A percentile compares a stretch with the other conserved stretches of the same genome.
phyloP scores from a whole-genome alignment of 2,329 filamentous ascomycete species.

The Pyrenophora tritici-repentis region DNA sequence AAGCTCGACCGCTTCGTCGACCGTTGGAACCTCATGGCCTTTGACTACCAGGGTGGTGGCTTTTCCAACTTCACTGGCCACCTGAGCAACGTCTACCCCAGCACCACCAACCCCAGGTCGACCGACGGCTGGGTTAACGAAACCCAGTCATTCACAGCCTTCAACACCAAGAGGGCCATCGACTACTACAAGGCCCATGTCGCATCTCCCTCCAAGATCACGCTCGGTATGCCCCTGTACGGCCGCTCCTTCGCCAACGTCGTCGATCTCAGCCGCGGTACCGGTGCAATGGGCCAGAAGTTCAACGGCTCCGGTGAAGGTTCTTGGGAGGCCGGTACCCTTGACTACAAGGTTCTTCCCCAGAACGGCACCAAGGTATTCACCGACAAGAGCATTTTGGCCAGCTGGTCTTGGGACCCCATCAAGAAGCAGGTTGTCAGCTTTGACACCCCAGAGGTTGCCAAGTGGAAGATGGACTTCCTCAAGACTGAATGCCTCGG shows the following conservation, averaged over 20 bases:
- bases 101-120: constrained; percentile 19
- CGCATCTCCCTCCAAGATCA: constrained; percentile 28
- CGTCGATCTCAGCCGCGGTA: constrained; percentile 19
- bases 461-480: constrained; percentile 30
- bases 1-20: constrained; percentile 52
- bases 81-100: constrained; percentile 33
- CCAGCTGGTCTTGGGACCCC: constrained; percentile 31
- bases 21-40: constrained; percentile 67
- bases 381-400: constrained; percentile 24
- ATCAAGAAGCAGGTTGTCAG: constrained; percentile 25
- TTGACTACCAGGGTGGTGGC: constrained; percentile 66
- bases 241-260: constrained; percentile 37
- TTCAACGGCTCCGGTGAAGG: constrained; percentile 36
- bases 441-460: constrained; percentile 35
- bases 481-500: constrained; percentile 32
- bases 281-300: constrained; percentile 55
- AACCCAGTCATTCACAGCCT: constrained; percentile 9
- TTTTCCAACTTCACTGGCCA: constrained; percentile 73
- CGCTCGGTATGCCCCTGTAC: constrained; percentile 38
- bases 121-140: constrained; percentile 26
- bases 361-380: constrained; percentile 26
- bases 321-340: constrained; percentile 31
- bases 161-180: constrained; percentile 36
- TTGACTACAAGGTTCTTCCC: constrained; percentile 38
- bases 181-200: constrained; percentile 30